Percentiles rank a stretch among this genome's conserved stretches.
Conservation (phyloP, 176 grass and related monocot genomes). For the Raddia distichophylla region DNA sequence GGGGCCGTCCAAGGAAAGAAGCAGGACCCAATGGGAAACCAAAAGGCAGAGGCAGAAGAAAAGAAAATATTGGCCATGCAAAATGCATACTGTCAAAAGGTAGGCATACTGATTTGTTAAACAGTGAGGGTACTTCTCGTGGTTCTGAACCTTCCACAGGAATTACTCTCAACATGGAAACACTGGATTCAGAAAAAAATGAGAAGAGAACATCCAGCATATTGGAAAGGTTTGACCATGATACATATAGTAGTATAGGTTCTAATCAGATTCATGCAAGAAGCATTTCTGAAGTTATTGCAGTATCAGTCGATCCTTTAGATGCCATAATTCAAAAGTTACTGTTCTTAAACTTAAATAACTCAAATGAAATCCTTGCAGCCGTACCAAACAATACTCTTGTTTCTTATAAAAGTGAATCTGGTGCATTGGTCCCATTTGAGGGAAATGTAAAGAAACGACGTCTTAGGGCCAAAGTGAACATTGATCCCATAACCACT, state of each 20-base stretch:
- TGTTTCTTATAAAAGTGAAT: slow-evolving; percentile 53
- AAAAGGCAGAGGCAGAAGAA: slow-evolving; percentile 47
- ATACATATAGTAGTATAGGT: slow-evolving; percentile 12
- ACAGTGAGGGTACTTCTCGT: slow-evolving; percentile 32
- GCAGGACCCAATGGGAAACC: slow-evolving; percentile 35
- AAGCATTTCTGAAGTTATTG: slow-evolving; percentile 35
- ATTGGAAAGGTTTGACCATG: slow-evolving; percentile 12
- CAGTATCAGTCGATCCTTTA: slow-evolving; percentile 39
- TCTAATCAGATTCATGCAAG: slow-evolving; percentile 7
- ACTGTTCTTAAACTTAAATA: slow-evolving; percentile 51
- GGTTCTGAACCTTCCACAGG: slow-evolving; percentile 36
- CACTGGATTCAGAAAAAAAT: slow-evolving; percentile 14
- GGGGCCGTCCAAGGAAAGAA: slow-evolving; percentile 46
- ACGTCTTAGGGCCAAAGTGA: slow-evolving; percentile 61
- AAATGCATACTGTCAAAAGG: slow-evolving; percentile 39
- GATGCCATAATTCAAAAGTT: slow-evolving; percentile 65
- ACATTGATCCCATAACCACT: slow-evolving; percentile 70
- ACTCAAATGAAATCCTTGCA: slow-evolving; percentile 1
- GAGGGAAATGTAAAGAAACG: slow-evolving; percentile 56
- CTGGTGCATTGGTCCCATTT: slow-evolving; percentile 66
- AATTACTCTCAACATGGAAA: slow-evolving; percentile 1
- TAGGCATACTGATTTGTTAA: neutral
- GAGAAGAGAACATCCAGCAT: neutral
- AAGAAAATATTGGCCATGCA: slow-evolving; percentile 31
- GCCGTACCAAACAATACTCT: slow-evolving; percentile 43